Conservation (phyloP, 2,329 filamentous ascomycete genomes). For the Zymoseptoria ardabiliae region DNA sequence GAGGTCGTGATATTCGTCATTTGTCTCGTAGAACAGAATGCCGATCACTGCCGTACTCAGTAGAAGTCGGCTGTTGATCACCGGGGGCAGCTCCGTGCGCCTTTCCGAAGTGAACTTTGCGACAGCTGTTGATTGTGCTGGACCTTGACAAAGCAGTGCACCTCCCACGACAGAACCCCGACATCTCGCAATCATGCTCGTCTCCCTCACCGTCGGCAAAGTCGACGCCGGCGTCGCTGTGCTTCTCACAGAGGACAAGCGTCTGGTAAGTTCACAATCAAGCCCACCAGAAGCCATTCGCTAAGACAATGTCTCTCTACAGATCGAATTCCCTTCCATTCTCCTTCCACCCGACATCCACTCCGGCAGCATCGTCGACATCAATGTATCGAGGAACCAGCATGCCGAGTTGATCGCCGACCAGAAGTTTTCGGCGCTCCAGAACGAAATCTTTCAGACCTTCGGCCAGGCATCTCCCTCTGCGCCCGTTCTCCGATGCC, state of each 20-base stretch:
- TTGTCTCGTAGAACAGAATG: not conserved
- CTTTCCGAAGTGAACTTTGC: not conserved
- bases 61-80: not conserved
- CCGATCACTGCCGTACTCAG: not conserved
- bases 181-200: slow-evolving; percentile 59
- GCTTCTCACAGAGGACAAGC: slow-evolving; percentile 91
- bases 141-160: not conserved
- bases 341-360: slow-evolving; percentile 91
- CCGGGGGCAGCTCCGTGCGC: not conserved
- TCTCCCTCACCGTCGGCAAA: slow-evolving; percentile 97
- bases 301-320: slow-evolving; percentile 8
- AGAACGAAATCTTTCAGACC: slow-evolving; percentile 76
- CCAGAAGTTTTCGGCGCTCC: slow-evolving; percentile 72
- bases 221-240: slow-evolving; percentile 98
- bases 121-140: not conserved
- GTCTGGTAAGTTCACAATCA: slow-evolving; percentile 60
- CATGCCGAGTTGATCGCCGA: slow-evolving; percentile 68
- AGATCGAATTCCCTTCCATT: slow-evolving; percentile 99
- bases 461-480: slow-evolving; percentile 76
- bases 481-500: slow-evolving; percentile 74
- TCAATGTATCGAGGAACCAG: slow-evolving; percentile 83
- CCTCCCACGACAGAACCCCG: not conserved
- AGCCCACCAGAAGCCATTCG: not conserved
- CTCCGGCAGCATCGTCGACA: slow-evolving; percentile 95
- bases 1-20: not conserved